Base-by-base conservation (phyloP, 2,329 filamentous ascomycete genomes). In the Penicillium sumatraense region DNA sequence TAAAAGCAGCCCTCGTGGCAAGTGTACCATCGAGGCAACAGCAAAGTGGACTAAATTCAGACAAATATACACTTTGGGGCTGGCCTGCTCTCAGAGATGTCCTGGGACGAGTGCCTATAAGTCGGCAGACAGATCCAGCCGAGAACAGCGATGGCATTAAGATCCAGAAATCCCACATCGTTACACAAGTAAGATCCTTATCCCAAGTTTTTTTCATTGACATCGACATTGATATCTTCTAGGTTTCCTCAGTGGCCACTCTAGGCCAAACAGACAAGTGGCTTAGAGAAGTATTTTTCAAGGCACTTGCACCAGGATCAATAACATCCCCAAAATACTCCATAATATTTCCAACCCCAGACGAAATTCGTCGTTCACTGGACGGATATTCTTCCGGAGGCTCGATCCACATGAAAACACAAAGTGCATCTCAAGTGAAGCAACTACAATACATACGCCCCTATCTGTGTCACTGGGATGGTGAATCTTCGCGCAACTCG, bases 241-340 rank as follows among this genome's bases (percentile, higher is more conserved):
- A 95, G 72, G 78, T 93, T 36, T 96, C 91, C 0, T 96, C 91
- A 0, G 89, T 96, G 45, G 91, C 91, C 2, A 91, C 90, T 0
- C 78, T 96, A 0, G 90, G 89, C 0, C 77, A 80, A 23, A 87
- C 81, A 8, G 83, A 91, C 49, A 83, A 81, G 49, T 96, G 91
- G 91, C 77, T 96, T 0, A 82, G 82, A 47, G 80, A 85, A 21
- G 87, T 83, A 0, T 75, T 90, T 14, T 89, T 89, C 65, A 73
- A 69, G 49, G 74, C 71, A 40, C 71, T 76, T 46, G 75, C 66
- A 38, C 68, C 64, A 47, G 51, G 45, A 31, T 16, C 60, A 13
- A 41, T 16, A 11, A 26, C 36, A 5, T 16, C 23, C 18, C 81
- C 86, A 1, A 78, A 74, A 4, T 87, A 89, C 73, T 88, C 86